These are phyloP conservation scores for Corymbia calophylla DNA, from an alignment of 441 rosid species.

Conservation along the genomic window DNA sequence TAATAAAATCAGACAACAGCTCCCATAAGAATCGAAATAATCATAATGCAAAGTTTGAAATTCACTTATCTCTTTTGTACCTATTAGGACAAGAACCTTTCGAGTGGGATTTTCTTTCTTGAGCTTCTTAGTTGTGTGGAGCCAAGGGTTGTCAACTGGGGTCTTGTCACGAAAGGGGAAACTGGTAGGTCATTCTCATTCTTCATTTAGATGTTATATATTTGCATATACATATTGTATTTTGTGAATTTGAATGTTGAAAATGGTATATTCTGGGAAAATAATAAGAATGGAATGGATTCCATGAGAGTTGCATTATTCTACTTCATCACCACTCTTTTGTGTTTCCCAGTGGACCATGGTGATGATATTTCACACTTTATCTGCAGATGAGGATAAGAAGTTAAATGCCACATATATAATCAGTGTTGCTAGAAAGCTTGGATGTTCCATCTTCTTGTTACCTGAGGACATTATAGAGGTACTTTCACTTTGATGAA, in stretches of 20 bases:
- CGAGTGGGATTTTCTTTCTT: slow-evolving; percentile 80
- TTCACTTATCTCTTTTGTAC: background rate
- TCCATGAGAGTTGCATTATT: background rate
- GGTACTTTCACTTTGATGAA: slow-evolving; percentile 27
- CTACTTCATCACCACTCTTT: background rate
- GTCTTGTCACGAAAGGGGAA: slow-evolving; percentile 83
- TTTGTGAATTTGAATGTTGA: background rate
- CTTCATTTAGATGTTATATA: background rate
- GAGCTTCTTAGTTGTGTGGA: slow-evolving; percentile 87
- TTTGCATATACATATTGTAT: background rate
- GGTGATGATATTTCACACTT: background rate
- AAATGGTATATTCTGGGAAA: background rate
- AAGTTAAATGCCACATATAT: slow-evolving; percentile 88
- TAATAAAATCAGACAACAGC: slow-evolving; percentile 12
- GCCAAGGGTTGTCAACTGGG: slow-evolving; percentile 95
- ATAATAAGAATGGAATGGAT: background rate
- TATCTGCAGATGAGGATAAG: slow-evolving; percentile 83
- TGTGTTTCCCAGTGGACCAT: background rate
- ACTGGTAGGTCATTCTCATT: slow-evolving; percentile 31
- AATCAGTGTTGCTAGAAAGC: slow-evolving; percentile 95
- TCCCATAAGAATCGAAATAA: background rate
- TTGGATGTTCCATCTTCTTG: slow-evolving; percentile 96
- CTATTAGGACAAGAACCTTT: slow-evolving; percentile 71
- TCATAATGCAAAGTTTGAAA: background rate
- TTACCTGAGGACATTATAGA: slow-evolving; percentile 95